phyloP scores from a whole-genome alignment of 176 grass and related monocot species.

The Zea mays region DNA sequence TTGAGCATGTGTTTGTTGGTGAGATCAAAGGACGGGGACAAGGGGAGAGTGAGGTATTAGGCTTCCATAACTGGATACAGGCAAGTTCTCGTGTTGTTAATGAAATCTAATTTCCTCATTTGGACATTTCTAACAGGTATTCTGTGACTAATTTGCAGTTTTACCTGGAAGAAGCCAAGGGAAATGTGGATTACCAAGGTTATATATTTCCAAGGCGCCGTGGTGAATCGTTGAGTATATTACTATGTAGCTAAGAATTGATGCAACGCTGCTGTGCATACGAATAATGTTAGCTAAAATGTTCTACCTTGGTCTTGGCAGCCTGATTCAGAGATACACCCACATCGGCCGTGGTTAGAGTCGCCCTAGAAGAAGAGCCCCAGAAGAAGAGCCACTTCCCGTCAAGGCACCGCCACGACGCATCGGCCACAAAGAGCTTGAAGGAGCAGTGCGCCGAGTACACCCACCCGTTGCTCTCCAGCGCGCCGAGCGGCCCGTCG shows the following conservation, averaged over 20 bases:
- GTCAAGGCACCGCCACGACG: slow-evolving; percentile 73
- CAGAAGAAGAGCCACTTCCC: slow-evolving; percentile 97
- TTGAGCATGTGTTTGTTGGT: slow-evolving; percentile 82
- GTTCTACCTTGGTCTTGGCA: slow-evolving; percentile 38
- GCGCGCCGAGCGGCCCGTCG: slow-evolving; percentile 58
- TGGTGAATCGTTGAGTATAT: too few relatives aligned
- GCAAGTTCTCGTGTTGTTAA: slow-evolving; percentile 45
- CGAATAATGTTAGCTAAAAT: slow-evolving; percentile 33
- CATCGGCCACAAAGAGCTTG: slow-evolving; percentile 61
- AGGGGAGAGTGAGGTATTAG: slow-evolving; percentile 70
- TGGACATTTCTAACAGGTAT: too few relatives aligned
- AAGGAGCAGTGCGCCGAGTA: slow-evolving; percentile 95
- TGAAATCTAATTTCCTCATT: background rate
- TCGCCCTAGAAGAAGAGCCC: slow-evolving; percentile 44
- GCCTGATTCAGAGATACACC: slow-evolving; percentile 85
- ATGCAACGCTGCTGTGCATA: slow-evolving; percentile 3
- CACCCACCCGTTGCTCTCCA: slow-evolving; percentile 97
- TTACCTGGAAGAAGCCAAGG: too few relatives aligned
- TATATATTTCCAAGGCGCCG: too few relatives aligned
- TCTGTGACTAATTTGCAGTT: too few relatives aligned
- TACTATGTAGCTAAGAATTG: background rate
- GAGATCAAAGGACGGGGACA: slow-evolving; percentile 65
- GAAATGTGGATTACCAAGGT: too few relatives aligned
- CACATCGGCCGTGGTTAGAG: slow-evolving; percentile 63
- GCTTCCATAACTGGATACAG: slow-evolving; percentile 99